Evolutionary conservation across 2,329 filamentous ascomycete species (phyloP).

Genomic region (Triangularia verruculosa): DNA sequence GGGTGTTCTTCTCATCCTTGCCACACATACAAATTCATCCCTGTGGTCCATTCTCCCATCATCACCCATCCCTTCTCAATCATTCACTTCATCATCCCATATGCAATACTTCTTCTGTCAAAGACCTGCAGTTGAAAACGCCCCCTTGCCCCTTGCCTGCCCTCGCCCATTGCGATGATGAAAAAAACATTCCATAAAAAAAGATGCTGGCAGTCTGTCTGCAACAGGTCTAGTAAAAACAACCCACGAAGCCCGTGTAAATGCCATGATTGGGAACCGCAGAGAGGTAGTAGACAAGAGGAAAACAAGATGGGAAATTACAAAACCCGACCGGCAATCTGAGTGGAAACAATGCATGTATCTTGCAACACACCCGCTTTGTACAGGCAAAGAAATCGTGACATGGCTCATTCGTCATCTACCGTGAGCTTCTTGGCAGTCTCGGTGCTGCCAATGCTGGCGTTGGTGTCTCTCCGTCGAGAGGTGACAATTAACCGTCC

Average conservation of each 20-base stretch:
- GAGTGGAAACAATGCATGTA: not conserved
- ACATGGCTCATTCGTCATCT: slow-evolving; percentile 31
- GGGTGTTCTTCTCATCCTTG: not conserved
- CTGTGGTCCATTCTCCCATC: not conserved
- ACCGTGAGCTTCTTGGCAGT: slow-evolving; percentile 58
- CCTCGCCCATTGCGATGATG: too few relatives aligned
- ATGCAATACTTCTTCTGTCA: not conserved
- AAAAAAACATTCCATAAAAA: not conserved
- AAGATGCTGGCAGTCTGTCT: not conserved
- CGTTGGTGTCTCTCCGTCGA: slow-evolving; percentile 56
- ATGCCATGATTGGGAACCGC: not conserved
- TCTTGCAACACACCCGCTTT: not conserved
- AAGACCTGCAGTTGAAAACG: not conserved
- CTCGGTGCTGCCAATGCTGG: slow-evolving; percentile 59
- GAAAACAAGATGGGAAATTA: not conserved
- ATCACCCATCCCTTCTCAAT: not conserved
- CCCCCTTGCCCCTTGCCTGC: not conserved
- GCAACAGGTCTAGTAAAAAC: slow-evolving; percentile 3
- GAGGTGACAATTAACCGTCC: slow-evolving; percentile 36
- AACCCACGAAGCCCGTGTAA: not conserved
- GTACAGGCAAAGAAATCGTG: slow-evolving; percentile 1
- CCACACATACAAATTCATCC: not conserved
- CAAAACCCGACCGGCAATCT: not conserved
- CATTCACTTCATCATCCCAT: not conserved
- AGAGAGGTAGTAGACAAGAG: not conserved